These are phyloP conservation scores for Penicillium expansum DNA, from an alignment of 2,329 filamentous ascomycete genomes.

Conservation along the genomic window DNA sequence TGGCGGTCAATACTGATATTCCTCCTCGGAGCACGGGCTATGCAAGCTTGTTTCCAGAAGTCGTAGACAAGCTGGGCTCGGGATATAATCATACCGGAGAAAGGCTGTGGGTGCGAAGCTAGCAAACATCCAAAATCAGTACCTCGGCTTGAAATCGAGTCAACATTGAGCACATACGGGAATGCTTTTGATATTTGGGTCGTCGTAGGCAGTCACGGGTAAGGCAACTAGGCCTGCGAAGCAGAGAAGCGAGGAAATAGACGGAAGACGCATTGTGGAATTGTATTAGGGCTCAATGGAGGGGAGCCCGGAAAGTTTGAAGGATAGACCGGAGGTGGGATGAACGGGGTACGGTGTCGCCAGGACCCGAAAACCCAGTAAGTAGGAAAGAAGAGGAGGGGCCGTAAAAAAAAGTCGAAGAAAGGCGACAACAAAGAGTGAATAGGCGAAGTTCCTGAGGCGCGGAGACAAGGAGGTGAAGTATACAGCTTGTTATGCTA, in stretches of 20 bases:
- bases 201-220: conserved; percentile 42
- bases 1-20: conserved; percentile 17
- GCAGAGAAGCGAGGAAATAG: conserved; percentile 36
- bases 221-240: conserved; percentile 35
- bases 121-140: conserved; percentile 22
- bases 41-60: conserved; percentile 3
- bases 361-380: conserved; percentile 23
- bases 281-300: conserved; percentile 18
- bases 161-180: conserved; percentile 51
- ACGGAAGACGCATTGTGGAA: conserved; percentile 33
- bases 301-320: conserved; percentile 12
- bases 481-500: conserved; percentile 15
- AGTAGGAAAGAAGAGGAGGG: neutral
- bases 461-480: conserved; percentile 6
- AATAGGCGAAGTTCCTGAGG: conserved; percentile 6
- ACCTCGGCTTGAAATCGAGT: conserved; percentile 8
- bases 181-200: conserved; percentile 61
- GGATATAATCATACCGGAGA: conserved; percentile 60
- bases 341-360: conserved; percentile 19
- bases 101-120: conserved; percentile 86
- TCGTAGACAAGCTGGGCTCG: neutral
- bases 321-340: conserved; percentile 24
- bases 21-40: conserved; percentile 3
- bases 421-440: conserved; percentile 7
- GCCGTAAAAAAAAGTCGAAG: neutral